phyloP scores from a whole-genome alignment of 257 asterid species.

The Solanum neorickii region DNA sequence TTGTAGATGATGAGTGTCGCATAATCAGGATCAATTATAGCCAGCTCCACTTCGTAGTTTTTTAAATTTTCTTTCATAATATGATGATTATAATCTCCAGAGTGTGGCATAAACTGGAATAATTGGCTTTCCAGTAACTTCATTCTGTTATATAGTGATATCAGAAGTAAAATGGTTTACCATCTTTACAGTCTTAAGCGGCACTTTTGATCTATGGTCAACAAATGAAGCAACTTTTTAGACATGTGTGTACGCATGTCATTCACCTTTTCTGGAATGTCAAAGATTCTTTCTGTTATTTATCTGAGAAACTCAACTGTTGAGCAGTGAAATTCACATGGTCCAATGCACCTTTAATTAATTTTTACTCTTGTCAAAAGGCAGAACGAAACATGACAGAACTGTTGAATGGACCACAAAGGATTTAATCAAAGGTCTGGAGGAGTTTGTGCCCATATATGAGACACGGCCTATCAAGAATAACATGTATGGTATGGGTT shows the following conservation, averaged over 20 bases:
- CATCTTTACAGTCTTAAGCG: background rate
- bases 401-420: slow-evolving; percentile 83
- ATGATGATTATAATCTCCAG: background rate
- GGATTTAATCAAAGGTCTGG: slow-evolving; percentile 73
- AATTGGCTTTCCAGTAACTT: background rate
- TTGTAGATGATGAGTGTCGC: background rate
- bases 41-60: background rate
- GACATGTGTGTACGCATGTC: background rate
- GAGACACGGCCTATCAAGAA: slow-evolving; percentile 85
- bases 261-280: background rate
- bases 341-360: slow-evolving; percentile 3
- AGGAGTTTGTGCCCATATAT: slow-evolving; percentile 87
- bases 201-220: background rate
- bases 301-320: background rate
- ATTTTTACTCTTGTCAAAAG: slow-evolving; percentile 53
- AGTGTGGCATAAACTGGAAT: background rate
- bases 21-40: background rate
- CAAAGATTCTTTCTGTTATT: background rate
- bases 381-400: slow-evolving; percentile 98
- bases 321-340: background rate
- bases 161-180: background rate
- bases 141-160: background rate
- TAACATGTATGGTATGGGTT: slow-evolving; percentile 95
- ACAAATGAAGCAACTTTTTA: background rate
- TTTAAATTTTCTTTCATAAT: background rate